Percentiles rank a stretch among this genome's conserved stretches.
Evolutionary conservation across 345 rosid genomes (phyloP).

Genomic region (Eucalyptus sp.): DNA sequence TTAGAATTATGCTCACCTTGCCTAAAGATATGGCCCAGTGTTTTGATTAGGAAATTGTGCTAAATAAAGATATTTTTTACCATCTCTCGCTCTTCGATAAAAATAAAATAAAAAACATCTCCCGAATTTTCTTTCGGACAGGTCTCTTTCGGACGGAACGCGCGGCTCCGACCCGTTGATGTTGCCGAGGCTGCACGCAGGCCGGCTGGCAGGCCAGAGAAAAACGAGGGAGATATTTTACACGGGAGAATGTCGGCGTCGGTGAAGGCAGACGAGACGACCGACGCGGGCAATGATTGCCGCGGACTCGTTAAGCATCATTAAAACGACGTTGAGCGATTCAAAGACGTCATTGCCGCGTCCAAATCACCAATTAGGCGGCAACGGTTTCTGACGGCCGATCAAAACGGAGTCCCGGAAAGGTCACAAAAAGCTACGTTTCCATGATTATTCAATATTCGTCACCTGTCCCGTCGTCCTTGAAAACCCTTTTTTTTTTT

Average conservation of each 20-base stretch:
- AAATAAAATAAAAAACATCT: no score
- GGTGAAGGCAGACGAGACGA: not conserved
- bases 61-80: no score
- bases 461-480: not conserved
- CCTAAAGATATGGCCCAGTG: not conserved
- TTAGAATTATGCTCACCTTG: rapidly evolving
- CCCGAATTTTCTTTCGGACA: not conserved
- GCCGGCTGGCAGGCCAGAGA: no score
- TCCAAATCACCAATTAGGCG: not conserved
- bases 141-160: not conserved
- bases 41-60: not conserved
- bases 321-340: not conserved
- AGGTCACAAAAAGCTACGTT: no score
- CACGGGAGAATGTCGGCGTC: not conserved
- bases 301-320: not conserved
- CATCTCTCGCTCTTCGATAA: no score
- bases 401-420: not conserved
- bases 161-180: not conserved
- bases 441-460: not conserved
- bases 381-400: not conserved
- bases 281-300: not conserved
- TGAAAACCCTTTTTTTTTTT: not conserved
- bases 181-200: no score
- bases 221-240: not conserved
- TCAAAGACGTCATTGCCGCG: not conserved